Conservation (phyloP, 148 eudicot species). For the Dianthus caryophyllus region DNA sequence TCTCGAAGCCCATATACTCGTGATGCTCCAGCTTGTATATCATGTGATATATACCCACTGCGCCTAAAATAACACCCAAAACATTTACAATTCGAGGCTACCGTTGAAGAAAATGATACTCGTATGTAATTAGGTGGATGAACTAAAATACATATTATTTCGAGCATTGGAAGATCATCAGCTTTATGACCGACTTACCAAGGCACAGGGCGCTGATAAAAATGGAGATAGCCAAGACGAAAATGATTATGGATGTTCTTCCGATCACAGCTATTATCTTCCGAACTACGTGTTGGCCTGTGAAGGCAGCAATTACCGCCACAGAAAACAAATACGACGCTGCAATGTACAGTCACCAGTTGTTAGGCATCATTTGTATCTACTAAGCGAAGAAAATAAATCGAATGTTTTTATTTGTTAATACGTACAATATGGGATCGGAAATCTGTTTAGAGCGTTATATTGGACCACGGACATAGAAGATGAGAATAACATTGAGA, state of each 20-base stretch:
- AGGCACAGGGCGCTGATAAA: slow-evolving; percentile 29
- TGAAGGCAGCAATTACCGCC: slow-evolving; percentile 28
- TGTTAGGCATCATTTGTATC: not conserved
- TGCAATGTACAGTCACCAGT: not conserved
- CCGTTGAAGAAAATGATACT: no score
- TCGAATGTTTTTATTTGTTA: not conserved
- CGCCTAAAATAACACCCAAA: slow-evolving; percentile 2
- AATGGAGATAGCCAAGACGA: slow-evolving; percentile 26
- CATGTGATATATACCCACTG: slow-evolving; percentile 12
- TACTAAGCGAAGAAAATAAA: not conserved
- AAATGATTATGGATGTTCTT: slow-evolving; percentile 37
- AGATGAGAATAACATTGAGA: slow-evolving; percentile 33
- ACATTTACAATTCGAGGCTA: not conserved
- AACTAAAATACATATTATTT: no score
- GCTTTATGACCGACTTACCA: slow-evolving; percentile 29
- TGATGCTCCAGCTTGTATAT: slow-evolving; percentile 15
- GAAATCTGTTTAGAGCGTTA: slow-evolving; percentile 31
- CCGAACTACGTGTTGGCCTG: slow-evolving; percentile 29
- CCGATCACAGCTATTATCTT: slow-evolving; percentile 25
- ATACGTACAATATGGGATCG: slow-evolving; percentile 27
- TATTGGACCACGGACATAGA: slow-evolving; percentile 37
- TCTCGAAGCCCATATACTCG: slow-evolving; percentile 23
- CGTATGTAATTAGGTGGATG: no score
- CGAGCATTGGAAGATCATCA: no score
- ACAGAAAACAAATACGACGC: slow-evolving; percentile 29